These are phyloP conservation scores for Sphaerosporella brunnea DNA, from an alignment of 495 filamentous ascomycete species.

Conservation along the genomic window DNA sequence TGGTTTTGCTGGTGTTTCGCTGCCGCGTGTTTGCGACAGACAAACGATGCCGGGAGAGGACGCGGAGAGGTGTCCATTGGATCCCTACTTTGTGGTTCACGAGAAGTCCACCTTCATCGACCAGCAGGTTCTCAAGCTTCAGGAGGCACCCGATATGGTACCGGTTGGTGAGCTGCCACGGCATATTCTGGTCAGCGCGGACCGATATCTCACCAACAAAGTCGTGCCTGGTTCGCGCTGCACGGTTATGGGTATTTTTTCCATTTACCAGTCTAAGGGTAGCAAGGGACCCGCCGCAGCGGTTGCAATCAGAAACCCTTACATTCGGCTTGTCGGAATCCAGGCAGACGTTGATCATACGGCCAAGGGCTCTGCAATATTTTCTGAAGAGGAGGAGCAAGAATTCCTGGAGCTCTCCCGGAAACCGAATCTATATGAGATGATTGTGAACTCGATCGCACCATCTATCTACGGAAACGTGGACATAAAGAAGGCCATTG, in stretches of 20 bases:
- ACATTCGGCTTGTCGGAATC: constrained; percentile 86
- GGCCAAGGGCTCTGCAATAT: constrained; percentile 65
- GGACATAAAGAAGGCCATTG: constrained; percentile 98
- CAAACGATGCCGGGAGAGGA: constrained; percentile 29
- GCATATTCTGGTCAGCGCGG: constrained; percentile 85
- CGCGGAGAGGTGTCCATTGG: constrained; percentile 58
- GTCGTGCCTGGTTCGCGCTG: constrained; percentile 92
- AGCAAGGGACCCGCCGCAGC: constrained; percentile 64
- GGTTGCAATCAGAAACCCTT: constrained; percentile 89
- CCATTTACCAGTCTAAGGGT: constrained; percentile 83
- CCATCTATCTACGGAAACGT: constrained; percentile 93
- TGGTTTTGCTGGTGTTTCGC: constrained; percentile 69
- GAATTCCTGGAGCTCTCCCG: constrained; percentile 90
- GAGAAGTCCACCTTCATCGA: constrained; percentile 93
- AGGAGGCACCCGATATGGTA: constrained; percentile 95
- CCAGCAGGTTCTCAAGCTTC: constrained; percentile 93
- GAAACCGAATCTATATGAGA: constrained; percentile 75
- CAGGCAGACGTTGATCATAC: constrained; percentile 79
- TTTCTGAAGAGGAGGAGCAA: constrained; percentile 92
- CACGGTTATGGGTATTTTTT: constrained; percentile 93
- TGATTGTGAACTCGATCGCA: constrained; percentile 81
- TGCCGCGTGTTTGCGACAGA: constrained; percentile 58
- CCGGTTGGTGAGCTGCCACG: constrained; percentile 92
- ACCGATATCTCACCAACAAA: constrained; percentile 87
- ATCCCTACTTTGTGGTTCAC: constrained; percentile 89